Evolutionary conservation across 352 stramenopile genomes (phyloP).

Genomic region (Pythium brachiatum): DNA sequence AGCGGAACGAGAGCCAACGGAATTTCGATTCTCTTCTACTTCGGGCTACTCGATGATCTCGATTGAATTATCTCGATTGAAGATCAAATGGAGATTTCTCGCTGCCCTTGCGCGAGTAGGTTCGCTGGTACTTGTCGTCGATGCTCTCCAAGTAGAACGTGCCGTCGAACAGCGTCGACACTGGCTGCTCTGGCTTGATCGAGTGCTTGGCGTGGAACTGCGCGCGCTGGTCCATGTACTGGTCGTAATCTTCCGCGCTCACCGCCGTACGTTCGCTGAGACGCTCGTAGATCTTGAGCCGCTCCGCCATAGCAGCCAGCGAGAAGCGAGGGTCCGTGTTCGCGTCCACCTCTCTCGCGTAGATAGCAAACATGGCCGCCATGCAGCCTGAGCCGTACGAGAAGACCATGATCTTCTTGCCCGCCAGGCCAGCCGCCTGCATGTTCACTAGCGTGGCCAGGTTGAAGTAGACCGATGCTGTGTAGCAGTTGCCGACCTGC

Average conservation of each 20-base stretch:
- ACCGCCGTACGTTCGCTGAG: constrained; percentile 82
- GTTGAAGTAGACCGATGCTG: constrained; percentile 95
- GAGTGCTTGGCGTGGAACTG: constrained; percentile 68
- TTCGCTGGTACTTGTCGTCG: constrained; percentile 85
- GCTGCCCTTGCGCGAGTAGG: constrained; percentile 69
- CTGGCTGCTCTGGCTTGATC: constrained; percentile 69
- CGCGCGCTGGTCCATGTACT: constrained; percentile 90
- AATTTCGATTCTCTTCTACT: too few species aligned
- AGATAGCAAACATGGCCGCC: constrained; percentile 94
- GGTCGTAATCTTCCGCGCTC: constrained; percentile 88
- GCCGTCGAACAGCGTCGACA: constrained; percentile 62
- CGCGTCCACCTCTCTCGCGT: constrained; percentile 25
- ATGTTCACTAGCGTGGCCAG: constrained; percentile 89
- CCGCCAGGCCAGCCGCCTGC: constrained; percentile 44
- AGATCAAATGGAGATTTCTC: neutral
- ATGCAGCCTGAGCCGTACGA: constrained; percentile 97
- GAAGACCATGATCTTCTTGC: constrained; percentile 91
- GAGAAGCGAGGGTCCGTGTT: constrained; percentile 63
- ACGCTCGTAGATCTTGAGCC: constrained; percentile 78
- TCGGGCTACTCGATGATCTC: too few species aligned
- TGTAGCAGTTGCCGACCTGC: constrained; percentile 97
- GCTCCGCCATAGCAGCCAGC: constrained; percentile 83
- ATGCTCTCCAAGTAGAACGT: constrained; percentile 93
- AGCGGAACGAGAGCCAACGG: too few species aligned
- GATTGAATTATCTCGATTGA: neutral